Base-by-base conservation (phyloP, 306 rosid genomes). In the Biancaea sappan region DNA sequence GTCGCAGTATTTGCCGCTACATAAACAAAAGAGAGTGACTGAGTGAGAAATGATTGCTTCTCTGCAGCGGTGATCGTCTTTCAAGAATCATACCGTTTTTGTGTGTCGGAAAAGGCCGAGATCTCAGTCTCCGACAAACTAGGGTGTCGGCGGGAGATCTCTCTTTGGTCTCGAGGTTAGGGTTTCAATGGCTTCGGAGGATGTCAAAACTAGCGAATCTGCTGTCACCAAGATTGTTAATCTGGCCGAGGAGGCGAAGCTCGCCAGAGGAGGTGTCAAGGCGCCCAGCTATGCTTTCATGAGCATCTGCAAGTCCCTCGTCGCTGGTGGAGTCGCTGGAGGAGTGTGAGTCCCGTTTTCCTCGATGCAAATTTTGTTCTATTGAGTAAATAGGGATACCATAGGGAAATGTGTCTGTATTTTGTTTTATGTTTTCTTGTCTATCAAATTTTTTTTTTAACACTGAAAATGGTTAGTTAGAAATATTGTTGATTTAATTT, bases 241-340 rank as follows among this genome's bases (percentile, higher is more conserved):
- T 83, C 83, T 95, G 80, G 98, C 99, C 1, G 99, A 87, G 85
- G 99, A 95, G 73, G 96, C 98, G 11, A 95, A 95, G 90, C 93
- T 88, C 38, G 95, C 99, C 1, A 81, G 98, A 51, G 99, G 90
- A 72, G 96, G 93, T 37, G 99, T 95, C 40, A 90, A 81, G 73
- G 89, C 97, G 66, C 98, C 92, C 0, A 90, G 73, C 74, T 77
- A 86, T 66, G 99, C 96, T 1, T 25, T 88, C 8, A 84, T 79
- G 34, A 88, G 85, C 76, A 87, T 92, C 82, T 90, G 97, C 90
- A 95, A 92, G 79, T 92, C 97, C 41, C 97, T 95, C n/a, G 80
- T 90, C 18, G 99, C 99, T 10, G 98, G 99, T 72, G 99, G 99
- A 9, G 98, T 95, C 78, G 99, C 99, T 0, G 99, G 99, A 70